Percentiles rank a stretch among this genome's conserved stretches.
phyloP scores from a whole-genome alignment of 306 rosid species.

The Gastrolobium bilobum region DNA sequence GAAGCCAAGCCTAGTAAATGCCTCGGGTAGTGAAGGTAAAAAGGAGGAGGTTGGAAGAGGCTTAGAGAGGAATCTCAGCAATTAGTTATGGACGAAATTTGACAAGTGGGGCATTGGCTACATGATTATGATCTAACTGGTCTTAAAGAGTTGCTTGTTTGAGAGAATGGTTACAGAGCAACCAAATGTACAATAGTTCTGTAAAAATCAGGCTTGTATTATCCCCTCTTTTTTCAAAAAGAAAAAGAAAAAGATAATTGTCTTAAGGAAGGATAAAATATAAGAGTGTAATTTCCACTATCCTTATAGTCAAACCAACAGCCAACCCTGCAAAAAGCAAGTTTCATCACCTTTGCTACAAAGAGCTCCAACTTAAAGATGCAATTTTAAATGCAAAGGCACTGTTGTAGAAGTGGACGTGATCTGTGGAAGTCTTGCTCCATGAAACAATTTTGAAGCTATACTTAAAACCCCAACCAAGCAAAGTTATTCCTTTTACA shows the following conservation, averaged over 20 bases:
- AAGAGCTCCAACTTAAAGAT: not conserved
- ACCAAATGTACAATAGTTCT: conserved; percentile 42
- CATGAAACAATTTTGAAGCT: conserved; percentile 1
- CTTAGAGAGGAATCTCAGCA: conserved; percentile 6
- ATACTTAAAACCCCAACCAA: not conserved
- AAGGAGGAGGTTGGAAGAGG: conserved; percentile 8
- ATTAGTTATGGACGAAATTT: conserved; percentile 2
- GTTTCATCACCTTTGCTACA: not conserved
- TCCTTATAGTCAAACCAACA: conserved; percentile 3
- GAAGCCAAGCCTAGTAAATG: conserved; percentile 41
- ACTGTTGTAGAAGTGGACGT: not conserved
- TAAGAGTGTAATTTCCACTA: conserved; percentile 8
- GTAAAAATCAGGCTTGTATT: conserved; percentile 29
- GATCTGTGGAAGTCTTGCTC: not conserved
- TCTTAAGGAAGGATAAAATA: conserved; percentile 30
- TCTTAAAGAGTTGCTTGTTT: conserved; percentile 32
- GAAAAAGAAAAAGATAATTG: not conserved
- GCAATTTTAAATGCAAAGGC: not conserved
- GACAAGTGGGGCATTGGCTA: conserved; percentile 20
- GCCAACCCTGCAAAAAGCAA: not conserved
- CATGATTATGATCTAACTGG: not conserved
- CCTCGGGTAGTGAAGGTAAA: conserved; percentile 13
- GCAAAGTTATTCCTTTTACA: not conserved
- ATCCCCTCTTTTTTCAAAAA: not conserved
- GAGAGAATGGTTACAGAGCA: conserved; percentile 21